Conservation (phyloP, 2,329 filamentous ascomycete genomes). For the Colletotrichum zoysiae region DNA sequence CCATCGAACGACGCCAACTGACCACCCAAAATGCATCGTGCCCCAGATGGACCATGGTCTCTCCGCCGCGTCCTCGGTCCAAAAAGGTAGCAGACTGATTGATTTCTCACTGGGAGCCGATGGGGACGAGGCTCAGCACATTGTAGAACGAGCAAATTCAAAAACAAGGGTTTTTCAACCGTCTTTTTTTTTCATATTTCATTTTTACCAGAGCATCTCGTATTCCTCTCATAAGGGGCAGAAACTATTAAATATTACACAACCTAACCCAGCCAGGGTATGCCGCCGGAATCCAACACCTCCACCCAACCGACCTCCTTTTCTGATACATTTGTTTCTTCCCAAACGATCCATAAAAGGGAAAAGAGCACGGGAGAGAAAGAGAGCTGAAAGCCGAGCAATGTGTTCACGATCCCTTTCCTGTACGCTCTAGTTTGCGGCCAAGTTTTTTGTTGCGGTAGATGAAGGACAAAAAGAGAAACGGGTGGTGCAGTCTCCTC, state of each 20-base stretch:
- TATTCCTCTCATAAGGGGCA: slow-evolving; percentile 15
- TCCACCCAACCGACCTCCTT: slow-evolving; percentile 24
- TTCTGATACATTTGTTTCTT: slow-evolving; percentile 17
- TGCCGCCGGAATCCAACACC: slow-evolving; percentile 22
- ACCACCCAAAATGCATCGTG: neutral
- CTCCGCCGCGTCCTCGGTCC: too few species aligned
- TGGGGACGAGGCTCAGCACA: neutral
- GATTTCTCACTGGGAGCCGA: too few species aligned
- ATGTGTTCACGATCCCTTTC: slow-evolving; percentile 15
- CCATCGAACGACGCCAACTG: neutral
- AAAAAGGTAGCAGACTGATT: too few species aligned
- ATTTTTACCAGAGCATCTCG: slow-evolving; percentile 18
- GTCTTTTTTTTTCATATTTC: neutral
- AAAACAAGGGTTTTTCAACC: neutral
- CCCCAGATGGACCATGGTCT: neutral
- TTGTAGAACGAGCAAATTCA: neutral
- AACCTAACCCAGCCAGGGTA: slow-evolving; percentile 40
- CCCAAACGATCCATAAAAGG: slow-evolving; percentile 5
- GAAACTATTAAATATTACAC: slow-evolving; percentile 40
- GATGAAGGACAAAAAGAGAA: neutral
- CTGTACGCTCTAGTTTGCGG: slow-evolving; percentile 27
- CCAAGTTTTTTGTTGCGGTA: slow-evolving; percentile 2
- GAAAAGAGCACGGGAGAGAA: slow-evolving; percentile 7
- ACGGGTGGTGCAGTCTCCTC: neutral
- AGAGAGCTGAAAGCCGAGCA: slow-evolving; percentile 4